phyloP scores from a whole-genome alignment of 2,329 filamentous ascomycete genomes.

The Zalaria sp. region DNA sequence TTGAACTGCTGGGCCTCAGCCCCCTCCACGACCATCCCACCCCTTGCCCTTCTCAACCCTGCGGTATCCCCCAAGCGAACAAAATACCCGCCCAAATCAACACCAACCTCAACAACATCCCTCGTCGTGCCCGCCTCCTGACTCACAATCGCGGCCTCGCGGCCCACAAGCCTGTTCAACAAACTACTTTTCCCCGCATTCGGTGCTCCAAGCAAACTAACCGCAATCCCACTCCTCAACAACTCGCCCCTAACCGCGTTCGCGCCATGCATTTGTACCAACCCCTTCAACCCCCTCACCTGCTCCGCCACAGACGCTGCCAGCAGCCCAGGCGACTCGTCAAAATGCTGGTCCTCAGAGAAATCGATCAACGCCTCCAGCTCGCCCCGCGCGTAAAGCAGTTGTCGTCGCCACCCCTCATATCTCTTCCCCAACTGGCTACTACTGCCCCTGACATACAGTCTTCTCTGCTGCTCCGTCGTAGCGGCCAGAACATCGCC shows the following conservation, averaged over 20 bases:
- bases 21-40: constrained; percentile 3
- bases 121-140: constrained; percentile 84
- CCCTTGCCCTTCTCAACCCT: constrained; percentile 50
- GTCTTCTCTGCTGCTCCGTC: constrained; percentile 83
- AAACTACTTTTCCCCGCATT: constrained; percentile 93
- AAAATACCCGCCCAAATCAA: constrained; percentile 81
- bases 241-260: constrained; percentile 76
- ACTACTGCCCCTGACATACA: constrained; percentile 67
- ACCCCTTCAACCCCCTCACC: constrained; percentile 44
- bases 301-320: constrained; percentile 54
- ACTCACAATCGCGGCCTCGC: constrained; percentile 91
- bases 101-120: constrained; percentile 81
- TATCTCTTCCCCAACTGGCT: constrained; percentile 56
- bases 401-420: constrained; percentile 62
- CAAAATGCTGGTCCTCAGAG: constrained; percentile 92
- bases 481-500: constrained; percentile 48
- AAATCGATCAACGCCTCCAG: constrained; percentile 95
- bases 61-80: constrained; percentile 95
- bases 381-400: constrained; percentile 75
- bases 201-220: constrained; percentile 78
- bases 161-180: constrained; percentile 76
- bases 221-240: constrained; percentile 67
- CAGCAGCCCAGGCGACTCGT: constrained; percentile 65
- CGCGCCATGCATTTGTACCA: constrained; percentile 55
- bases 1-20: constrained; percentile 2